These are phyloP conservation scores for Opeltia flavorubescens DNA, from an alignment of 495 filamentous ascomycete genomes.

Conservation along the genomic window DNA sequence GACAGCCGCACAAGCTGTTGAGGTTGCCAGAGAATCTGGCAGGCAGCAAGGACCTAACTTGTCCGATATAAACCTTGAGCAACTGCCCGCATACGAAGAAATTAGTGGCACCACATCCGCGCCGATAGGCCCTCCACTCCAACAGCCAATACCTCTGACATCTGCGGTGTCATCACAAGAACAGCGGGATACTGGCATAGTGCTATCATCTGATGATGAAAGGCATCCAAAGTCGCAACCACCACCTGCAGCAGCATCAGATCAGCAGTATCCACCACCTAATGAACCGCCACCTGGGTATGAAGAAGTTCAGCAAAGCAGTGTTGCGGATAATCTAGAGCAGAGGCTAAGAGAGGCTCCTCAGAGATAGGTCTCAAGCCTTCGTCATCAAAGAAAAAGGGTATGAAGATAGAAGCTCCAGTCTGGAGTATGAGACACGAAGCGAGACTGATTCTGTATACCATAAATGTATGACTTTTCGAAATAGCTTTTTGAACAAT, in stretches of 20 bases:
- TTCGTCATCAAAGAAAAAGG: too few species aligned
- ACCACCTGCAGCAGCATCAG: not conserved
- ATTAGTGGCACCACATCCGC: conserved; percentile 12
- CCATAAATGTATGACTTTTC: too few species aligned
- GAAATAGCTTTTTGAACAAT: too few species aligned
- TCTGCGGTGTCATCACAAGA: conserved; percentile 4
- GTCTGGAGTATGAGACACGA: too few species aligned
- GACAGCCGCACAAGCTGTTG: conserved; percentile 61
- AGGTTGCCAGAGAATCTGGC: conserved; percentile 44
- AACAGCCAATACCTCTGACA: conserved; percentile 11
- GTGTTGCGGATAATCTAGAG: conserved; percentile 50
- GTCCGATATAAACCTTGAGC: conserved; percentile 54
- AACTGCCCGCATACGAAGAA: conserved; percentile 63
- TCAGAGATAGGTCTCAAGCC: not conserved
- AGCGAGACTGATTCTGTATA: too few species aligned
- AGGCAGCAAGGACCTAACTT: conserved; percentile 33
- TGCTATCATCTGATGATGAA: not conserved
- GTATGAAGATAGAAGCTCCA: not conserved
- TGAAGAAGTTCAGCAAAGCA: conserved; percentile 74
- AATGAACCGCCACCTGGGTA: conserved; percentile 85
- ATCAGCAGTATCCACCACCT: conserved; percentile 28
- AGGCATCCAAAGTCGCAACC: conserved; percentile 4
- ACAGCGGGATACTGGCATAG: conserved; percentile 7
- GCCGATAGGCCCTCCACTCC: conserved; percentile 22
- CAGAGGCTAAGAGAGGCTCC: not conserved